These are phyloP conservation scores for Codiaeum variegatum DNA, from an alignment of 441 rosid species.

Conservation along the genomic window DNA sequence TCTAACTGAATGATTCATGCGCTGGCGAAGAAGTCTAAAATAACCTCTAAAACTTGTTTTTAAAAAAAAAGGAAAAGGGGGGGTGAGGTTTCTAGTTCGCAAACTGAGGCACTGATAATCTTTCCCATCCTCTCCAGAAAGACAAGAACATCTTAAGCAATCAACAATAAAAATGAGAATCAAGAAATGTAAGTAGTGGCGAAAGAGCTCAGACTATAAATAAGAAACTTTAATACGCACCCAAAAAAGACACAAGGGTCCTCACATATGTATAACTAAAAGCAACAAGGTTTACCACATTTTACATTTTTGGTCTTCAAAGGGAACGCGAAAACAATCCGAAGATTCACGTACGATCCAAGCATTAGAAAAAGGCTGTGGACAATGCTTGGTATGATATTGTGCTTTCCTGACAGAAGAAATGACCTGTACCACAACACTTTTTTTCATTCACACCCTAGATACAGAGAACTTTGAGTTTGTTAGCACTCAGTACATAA, in stretches of 20 bases:
- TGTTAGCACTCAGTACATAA: background rate
- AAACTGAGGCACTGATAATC: background rate
- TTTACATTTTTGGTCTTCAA: background rate
- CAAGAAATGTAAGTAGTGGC: background rate
- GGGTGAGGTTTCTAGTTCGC: constrained; percentile 1
- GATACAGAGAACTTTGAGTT: background rate
- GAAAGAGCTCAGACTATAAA: background rate
- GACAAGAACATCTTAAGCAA: background rate
- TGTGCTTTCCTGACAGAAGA: background rate
- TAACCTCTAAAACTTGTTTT: background rate
- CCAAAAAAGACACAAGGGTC: background rate
- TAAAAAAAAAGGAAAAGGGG: too few relatives aligned
- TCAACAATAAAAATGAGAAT: background rate
- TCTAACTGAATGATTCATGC: background rate
- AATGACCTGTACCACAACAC: background rate
- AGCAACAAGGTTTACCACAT: background rate
- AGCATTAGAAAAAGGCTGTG: background rate
- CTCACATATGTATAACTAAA: background rate
- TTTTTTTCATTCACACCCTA: background rate
- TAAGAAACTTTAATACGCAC: background rate
- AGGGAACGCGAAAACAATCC: background rate
- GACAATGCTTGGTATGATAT: background rate
- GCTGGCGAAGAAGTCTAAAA: background rate
- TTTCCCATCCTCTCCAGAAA: background rate
- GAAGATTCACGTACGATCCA: background rate